These are phyloP conservation scores for Saposhnikovia divaricata DNA, from an alignment of 129 eudicot species.

Conservation along the genomic window DNA sequence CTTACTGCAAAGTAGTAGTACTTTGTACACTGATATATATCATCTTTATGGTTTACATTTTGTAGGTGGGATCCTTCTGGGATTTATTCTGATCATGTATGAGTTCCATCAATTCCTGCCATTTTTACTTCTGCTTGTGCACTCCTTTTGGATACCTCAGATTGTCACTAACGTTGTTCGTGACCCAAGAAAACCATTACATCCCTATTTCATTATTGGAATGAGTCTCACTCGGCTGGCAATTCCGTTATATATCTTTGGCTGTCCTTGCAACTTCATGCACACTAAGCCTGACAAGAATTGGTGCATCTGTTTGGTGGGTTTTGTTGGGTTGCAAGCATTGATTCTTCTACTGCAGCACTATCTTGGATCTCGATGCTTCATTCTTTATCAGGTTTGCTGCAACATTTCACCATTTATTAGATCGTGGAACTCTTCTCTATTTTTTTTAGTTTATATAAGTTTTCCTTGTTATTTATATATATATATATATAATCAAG, in stretches of 20 bases:
- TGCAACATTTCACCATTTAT: neutral
- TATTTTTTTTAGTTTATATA: neutral
- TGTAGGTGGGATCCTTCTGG: constrained; percentile 84
- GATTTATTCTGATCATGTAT: constrained; percentile 76
- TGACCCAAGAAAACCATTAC: constrained; percentile 20
- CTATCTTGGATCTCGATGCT: constrained; percentile 84
- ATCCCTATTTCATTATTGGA: constrained; percentile 83
- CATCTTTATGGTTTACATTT: constrained; percentile 2
- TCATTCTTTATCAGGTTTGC: constrained; percentile 75
- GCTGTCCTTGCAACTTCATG: constrained; percentile 94
- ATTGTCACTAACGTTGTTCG: too few species aligned
- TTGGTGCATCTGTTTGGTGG: constrained; percentile 57
- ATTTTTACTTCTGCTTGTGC: constrained; percentile 58
- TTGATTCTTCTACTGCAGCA: constrained; percentile 68
- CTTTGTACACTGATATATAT: neutral
- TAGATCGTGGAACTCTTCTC: neutral
- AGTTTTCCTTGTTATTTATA: neutral
- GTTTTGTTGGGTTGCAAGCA: constrained; percentile 69
- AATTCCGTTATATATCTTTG: constrained; percentile 78
- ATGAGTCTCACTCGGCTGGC: constrained; percentile 72
- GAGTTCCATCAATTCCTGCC: constrained; percentile 71
- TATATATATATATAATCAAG: too few species aligned
- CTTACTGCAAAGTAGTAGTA: too few species aligned
- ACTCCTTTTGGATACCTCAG: constrained; percentile 80
- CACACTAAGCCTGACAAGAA: constrained; percentile 60